Base-by-base conservation (phyloP, 768 basidiomycete genomes). In the Lactarius hatsudake region DNA sequence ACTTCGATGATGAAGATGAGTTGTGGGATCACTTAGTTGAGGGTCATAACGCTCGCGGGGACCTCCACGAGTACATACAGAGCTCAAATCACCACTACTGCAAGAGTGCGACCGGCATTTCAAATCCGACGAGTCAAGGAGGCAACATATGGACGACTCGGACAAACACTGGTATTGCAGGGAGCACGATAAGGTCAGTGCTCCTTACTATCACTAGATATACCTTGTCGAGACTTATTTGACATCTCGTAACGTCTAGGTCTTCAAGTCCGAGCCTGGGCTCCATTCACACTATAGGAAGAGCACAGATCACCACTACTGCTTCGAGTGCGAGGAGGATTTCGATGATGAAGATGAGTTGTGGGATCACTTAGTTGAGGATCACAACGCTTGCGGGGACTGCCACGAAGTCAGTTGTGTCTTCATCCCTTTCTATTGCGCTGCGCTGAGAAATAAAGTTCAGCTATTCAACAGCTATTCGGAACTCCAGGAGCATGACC, bases 251-350 rank as follows among this genome's bases (percentile, higher is more conserved):
- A 5, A 23, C 8, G 1, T 36, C 17, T 36, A 66, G 66, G 66
- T 84, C 64, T 85, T 86, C 74, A 69, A 69, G 63, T 78, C 71
- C 61, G 77, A 75, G 0, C 0, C 51, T 5, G 85, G 79, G 1
- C 71, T 86, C 30, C 75, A 78, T 17, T 80, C 85, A 68, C 86
- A 87, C 71, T 78, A 81, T 62, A 76, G 80, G 32, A 18, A 43
- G 64, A 71, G 5, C 12, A 5, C 23, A 12, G 48, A 51, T 23
- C 48, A 51, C 23, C 48, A 51, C 48, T 51, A 23, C 23, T 48
- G 40, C 32, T 38, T 12, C 36, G 36, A 38, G 36, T 54, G 51
- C 6, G 26, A 26, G 13, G 26, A 9, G 28, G 43, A 61, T 1
- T 59, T 65, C 5, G 28, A 34, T 26, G 23, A 64, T 10, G 65